A percentile compares a stretch with the other conserved stretches of the same genome.
These are phyloP conservation scores for Whalleya microplaca DNA, from an alignment of 2,329 filamentous ascomycete species.

Conservation along the genomic window DNA sequence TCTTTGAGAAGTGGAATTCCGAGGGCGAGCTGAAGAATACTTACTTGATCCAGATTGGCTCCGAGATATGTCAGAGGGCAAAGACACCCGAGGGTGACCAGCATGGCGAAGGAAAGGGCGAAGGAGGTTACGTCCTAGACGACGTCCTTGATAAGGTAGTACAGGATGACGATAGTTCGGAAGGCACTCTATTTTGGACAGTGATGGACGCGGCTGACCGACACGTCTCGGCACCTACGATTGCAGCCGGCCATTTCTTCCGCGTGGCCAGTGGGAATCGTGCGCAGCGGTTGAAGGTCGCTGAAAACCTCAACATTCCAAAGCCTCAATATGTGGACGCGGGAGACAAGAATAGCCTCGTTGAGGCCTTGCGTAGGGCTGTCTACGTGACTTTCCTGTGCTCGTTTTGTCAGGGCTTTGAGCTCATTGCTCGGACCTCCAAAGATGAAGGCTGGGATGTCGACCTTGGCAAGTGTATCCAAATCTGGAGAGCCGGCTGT, in stretches of 20 bases:
- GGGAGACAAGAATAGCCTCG: slow-evolving; percentile 47
- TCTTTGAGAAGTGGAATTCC: slow-evolving; percentile 64
- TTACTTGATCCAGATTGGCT: slow-evolving; percentile 66
- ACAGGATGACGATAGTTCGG: slow-evolving; percentile 67
- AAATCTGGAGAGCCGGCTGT: slow-evolving; percentile 71
- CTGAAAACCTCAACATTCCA: slow-evolving; percentile 50
- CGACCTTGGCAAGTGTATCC: slow-evolving; percentile 53
- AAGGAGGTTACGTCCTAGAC: slow-evolving; percentile 57
- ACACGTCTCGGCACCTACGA: slow-evolving; percentile 67
- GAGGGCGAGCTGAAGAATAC: slow-evolving; percentile 60
- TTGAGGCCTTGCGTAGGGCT: slow-evolving; percentile 62
- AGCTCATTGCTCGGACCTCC: slow-evolving; percentile 64
- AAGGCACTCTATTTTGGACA: slow-evolving; percentile 70
- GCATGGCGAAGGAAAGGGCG: slow-evolving; percentile 45
- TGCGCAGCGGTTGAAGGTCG: slow-evolving; percentile 50
- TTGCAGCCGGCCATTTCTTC: slow-evolving; percentile 65
- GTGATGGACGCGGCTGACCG: slow-evolving; percentile 63
- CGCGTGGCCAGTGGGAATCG: slow-evolving; percentile 67
- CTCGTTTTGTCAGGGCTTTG: slow-evolving; percentile 68
- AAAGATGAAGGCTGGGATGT: slow-evolving; percentile 62
- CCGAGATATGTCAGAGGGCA: slow-evolving; percentile 50
- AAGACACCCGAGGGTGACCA: slow-evolving; percentile 39
- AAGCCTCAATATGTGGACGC: slow-evolving; percentile 33
- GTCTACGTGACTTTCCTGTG: slow-evolving; percentile 65
- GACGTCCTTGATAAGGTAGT: slow-evolving; percentile 72